These are phyloP conservation scores for Pseudogymnoascus sp. DNA, from an alignment of 2,329 filamentous ascomycete species.

Conservation along the genomic window DNA sequence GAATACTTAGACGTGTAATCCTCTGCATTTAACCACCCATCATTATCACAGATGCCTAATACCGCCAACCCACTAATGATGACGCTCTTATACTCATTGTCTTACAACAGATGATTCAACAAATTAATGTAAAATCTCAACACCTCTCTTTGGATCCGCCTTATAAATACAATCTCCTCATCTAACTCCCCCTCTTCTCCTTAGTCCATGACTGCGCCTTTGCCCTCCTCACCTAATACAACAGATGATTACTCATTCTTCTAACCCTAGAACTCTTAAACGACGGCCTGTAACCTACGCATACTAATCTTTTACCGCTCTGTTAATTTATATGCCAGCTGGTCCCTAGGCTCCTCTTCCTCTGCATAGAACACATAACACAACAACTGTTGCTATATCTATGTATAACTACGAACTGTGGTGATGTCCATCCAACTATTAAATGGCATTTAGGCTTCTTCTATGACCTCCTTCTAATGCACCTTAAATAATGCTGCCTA, in stretches of 20 bases:
- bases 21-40: slow-evolving; percentile 10
- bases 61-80: slow-evolving; percentile 15
- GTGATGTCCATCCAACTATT: neutral
- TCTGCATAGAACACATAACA: slow-evolving; percentile 12
- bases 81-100: slow-evolving; percentile 14
- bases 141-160: neutral
- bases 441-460: neutral
- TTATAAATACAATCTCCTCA: slow-evolving; percentile 1
- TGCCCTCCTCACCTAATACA: neutral
- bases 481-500: slow-evolving; percentile 10
- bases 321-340: slow-evolving; percentile 8
- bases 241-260: neutral
- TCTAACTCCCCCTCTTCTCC: neutral
- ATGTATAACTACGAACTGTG: slow-evolving; percentile 11
- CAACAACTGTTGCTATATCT: slow-evolving; percentile 12
- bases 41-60: slow-evolving; percentile 12
- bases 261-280: slow-evolving; percentile 10
- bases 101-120: slow-evolving; percentile 12
- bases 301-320: slow-evolving; percentile 10
- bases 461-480: slow-evolving; percentile 9
- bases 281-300: neutral
- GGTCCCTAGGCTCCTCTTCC: slow-evolving; percentile 2
- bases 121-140: slow-evolving; percentile 13
- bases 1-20: slow-evolving; percentile 13
- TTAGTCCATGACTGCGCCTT: neutral